These are phyloP conservation scores for Eucalyptus caleyi DNA, from an alignment of 345 rosid species.

Conservation along the genomic window DNA sequence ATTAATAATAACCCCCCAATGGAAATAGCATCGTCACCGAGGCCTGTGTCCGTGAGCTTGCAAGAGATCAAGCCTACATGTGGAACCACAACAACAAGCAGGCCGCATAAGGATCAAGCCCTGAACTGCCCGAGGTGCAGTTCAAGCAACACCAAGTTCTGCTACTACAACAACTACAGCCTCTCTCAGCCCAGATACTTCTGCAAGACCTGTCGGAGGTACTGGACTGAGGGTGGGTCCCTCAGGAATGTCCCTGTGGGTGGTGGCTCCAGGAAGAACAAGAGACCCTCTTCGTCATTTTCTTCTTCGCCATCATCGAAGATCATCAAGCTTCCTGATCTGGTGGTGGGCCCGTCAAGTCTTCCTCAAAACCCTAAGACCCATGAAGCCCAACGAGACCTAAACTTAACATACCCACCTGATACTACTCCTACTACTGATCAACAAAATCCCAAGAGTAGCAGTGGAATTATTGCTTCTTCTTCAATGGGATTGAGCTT, in stretches of 20 bases:
- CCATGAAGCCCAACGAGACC: slow-evolving; percentile 60
- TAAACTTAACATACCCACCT: slow-evolving; percentile 49
- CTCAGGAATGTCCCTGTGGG: slow-evolving; percentile 94
- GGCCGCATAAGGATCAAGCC: slow-evolving; percentile 76
- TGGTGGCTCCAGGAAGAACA: slow-evolving; percentile 97
- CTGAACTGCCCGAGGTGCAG: slow-evolving; percentile 95
- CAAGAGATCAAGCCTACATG: not conserved
- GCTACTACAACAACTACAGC: slow-evolving; percentile 98
- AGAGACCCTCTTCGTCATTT: slow-evolving; percentile 35
- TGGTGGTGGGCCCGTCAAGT: not conserved
- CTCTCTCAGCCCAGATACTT: slow-evolving; percentile 96
- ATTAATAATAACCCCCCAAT: slow-evolving; percentile 3
- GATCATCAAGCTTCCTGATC: slow-evolving; percentile 41
- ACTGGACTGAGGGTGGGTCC: slow-evolving; percentile 99
- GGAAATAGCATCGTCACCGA: slow-evolving; percentile 10
- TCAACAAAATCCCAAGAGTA: slow-evolving; percentile 21
- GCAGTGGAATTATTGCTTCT: not conserved
- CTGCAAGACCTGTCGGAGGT: slow-evolving; percentile 95
- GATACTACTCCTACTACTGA: not conserved
- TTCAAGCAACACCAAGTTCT: slow-evolving; percentile 90
- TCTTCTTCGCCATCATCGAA: slow-evolving; percentile 32
- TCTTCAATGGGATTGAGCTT: not conserved
- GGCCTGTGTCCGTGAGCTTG: not conserved
- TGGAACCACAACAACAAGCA: not conserved
- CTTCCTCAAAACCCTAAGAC: slow-evolving; percentile 7